A percentile compares a stretch with the other conserved stretches of the same genome.
Conservation (phyloP, 257 asterid genomes). For the Coffea canephora region DNA sequence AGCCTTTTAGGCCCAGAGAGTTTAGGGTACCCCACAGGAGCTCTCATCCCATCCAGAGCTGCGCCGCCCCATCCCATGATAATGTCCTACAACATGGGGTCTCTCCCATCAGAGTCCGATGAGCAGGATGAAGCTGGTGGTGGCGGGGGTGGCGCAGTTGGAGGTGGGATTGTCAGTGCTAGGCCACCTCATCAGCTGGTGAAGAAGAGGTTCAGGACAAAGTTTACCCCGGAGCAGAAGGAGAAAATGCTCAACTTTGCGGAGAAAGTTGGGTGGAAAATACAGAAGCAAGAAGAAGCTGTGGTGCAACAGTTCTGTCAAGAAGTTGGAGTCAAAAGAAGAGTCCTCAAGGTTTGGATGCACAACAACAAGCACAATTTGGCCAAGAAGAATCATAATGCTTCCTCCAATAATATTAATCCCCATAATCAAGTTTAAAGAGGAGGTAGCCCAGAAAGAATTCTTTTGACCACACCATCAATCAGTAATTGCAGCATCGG, state of each 20-base stretch:
- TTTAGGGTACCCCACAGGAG: constrained; percentile 30
- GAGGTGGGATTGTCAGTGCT: constrained; percentile 22
- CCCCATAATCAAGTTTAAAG: constrained; percentile 28
- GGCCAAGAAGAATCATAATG: constrained; percentile 45
- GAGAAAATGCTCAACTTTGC: constrained; percentile 85
- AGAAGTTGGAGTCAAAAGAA: constrained; percentile 73
- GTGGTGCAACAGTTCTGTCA: constrained; percentile 84
- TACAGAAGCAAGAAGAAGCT: constrained; percentile 74
- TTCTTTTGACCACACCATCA: not conserved
- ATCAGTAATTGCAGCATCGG: not conserved
- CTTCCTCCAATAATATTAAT: constrained; percentile 6
- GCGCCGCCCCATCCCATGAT: constrained; percentile 60
- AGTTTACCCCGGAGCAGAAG: constrained; percentile 77
- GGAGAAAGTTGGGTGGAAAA: constrained; percentile 89
- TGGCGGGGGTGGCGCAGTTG: constrained; percentile 27
- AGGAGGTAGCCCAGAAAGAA: not conserved
- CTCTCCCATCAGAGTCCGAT: constrained; percentile 52
- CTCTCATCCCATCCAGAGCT: constrained; percentile 28
- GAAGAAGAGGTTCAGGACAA: constrained; percentile 81
- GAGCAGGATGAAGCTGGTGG: constrained; percentile 49
- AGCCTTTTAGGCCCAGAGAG: constrained; percentile 29
- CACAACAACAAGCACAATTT: constrained; percentile 79
- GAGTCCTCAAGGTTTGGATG: constrained; percentile 93
- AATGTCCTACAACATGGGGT: constrained; percentile 54
- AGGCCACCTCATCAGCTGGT: constrained; percentile 36